Evolutionary conservation across 768 basidiomycete species (phyloP), one percentile per base, ranked within the genome.

Genomic region (Calvatia gigantea): DNA sequence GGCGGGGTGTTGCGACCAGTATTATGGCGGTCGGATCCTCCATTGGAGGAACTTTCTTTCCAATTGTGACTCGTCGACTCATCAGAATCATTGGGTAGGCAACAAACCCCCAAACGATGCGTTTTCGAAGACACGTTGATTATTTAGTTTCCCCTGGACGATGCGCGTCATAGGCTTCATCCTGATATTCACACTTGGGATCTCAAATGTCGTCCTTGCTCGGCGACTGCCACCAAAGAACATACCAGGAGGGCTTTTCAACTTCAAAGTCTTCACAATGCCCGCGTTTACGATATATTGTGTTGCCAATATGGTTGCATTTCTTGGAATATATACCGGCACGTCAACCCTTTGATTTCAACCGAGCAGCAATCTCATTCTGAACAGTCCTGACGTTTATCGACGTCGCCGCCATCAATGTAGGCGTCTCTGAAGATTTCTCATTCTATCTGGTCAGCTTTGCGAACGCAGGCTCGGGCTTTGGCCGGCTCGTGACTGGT

Each of bases 121-220:
- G 7, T 19, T 42, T 19, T 19, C 11, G 28, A 8, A 6, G 2
- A 25, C 25, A 46, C 29, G 35, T 28, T 44, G 29, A 33, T 32
- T 50, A n/a, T 17, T 17, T n/a, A 86, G 85, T 3, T 89, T 89
- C 67, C 74, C 76, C 44, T 88, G 86, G 87, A 83, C 87, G 0
- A 78, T 87, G 76, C 77, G 86, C 9, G 78, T 84, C 43, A 69
- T 88, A 41, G 85, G 76, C 3, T 83, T 87, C 60, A 78, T 86
- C 17, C 58, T 86, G 4, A 51, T 84, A 4, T 58, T 72, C 21
- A 64, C 75, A 8, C 70, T 88, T 8, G 77, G 77, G 2, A 58
- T 80, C 27, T 73, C 79, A 5, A 86, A 82, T 64, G 57, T 85
- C 15, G 61, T 67, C 17, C 50, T 74, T 19, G 63, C 72, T 58